Conservation (phyloP, 352 stramenopile genomes). For the Thalassiosira mediterranea region DNA sequence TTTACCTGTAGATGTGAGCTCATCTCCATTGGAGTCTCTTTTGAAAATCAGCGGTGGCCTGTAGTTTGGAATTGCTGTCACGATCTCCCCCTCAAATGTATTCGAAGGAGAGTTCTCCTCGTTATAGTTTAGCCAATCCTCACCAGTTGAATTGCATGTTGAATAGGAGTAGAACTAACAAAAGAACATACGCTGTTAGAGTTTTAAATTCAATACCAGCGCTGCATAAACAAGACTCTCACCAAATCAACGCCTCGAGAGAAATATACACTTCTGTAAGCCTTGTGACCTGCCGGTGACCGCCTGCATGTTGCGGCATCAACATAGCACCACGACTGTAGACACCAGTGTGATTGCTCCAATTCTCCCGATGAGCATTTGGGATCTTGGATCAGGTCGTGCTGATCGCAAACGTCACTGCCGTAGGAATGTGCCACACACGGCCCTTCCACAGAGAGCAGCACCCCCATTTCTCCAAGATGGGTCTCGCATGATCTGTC, state of each 20-base stretch:
- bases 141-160: slow-evolving; percentile 30
- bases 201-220: too few species aligned
- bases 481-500: slow-evolving; percentile 12
- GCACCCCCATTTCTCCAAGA: slow-evolving; percentile 1
- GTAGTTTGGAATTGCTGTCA: too few species aligned
- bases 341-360: slow-evolving; percentile 4
- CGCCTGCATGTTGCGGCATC: slow-evolving; percentile 11
- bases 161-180: slow-evolving; percentile 28
- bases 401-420: slow-evolving; percentile 14
- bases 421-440: slow-evolving; percentile 28
- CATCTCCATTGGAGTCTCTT: too few species aligned
- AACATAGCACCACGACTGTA: slow-evolving; percentile 36
- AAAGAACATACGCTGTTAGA: too few species aligned
- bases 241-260: slow-evolving; percentile 2
- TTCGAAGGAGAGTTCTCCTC: too few species aligned
- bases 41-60: too few species aligned
- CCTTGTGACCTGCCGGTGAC: slow-evolving; percentile 2
- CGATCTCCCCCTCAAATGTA: too few species aligned
- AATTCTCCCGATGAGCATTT: too few species aligned
- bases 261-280: slow-evolving; percentile 12
- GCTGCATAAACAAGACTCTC: too few species aligned
- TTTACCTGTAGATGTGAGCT: too few species aligned
- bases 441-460: slow-evolving; percentile 3
- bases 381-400: slow-evolving; percentile 21
- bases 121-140: slow-evolving; percentile 15